Evolutionary conservation across 2,329 filamentous ascomycete genomes (phyloP).

Genomic region (Eutypella sp.): DNA sequence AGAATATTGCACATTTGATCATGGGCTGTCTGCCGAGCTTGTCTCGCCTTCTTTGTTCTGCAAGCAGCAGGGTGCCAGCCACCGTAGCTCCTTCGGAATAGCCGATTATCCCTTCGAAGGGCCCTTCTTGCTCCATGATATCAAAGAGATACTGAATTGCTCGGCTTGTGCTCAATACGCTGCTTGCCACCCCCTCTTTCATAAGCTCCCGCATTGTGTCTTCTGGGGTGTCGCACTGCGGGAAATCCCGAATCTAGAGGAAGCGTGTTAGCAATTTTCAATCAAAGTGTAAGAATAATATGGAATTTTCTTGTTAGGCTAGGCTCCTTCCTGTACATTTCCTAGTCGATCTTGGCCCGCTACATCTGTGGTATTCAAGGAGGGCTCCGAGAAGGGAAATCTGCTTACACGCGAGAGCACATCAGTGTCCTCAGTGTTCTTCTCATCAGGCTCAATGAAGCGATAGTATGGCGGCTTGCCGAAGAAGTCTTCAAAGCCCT

Average conservation of each 20-base stretch:
- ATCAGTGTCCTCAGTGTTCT: conserved; percentile 37
- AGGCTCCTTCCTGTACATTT: not conserved
- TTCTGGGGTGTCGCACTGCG: conserved; percentile 46
- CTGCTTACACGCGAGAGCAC: conserved; percentile 36
- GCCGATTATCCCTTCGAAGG: conserved; percentile 27
- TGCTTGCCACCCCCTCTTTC: conserved; percentile 34
- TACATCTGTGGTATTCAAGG: too few species aligned
- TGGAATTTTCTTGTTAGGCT: too few species aligned
- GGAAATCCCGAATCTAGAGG: conserved; percentile 45
- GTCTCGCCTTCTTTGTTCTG: conserved; percentile 22
- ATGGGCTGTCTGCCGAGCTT: conserved; percentile 27
- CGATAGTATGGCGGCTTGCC: conserved; percentile 50
- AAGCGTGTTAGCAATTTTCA: not conserved
- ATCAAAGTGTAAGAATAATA: not conserved
- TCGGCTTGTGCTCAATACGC: conserved; percentile 32
- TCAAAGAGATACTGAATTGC: conserved; percentile 36
- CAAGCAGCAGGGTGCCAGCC: conserved; percentile 23
- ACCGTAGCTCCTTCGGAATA: conserved; percentile 28
- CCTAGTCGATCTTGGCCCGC: too few species aligned
- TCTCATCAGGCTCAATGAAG: conserved; percentile 47
- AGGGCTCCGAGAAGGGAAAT: too few species aligned
- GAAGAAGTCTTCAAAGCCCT: conserved; percentile 54
- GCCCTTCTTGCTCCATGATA: conserved; percentile 27
- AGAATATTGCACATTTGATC: conserved; percentile 46
- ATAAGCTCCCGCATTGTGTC: conserved; percentile 51